Evolutionary conservation across 306 rosid species (phyloP), one percentile per base, ranked within the genome.

Genomic region (Quercus suber): DNA sequence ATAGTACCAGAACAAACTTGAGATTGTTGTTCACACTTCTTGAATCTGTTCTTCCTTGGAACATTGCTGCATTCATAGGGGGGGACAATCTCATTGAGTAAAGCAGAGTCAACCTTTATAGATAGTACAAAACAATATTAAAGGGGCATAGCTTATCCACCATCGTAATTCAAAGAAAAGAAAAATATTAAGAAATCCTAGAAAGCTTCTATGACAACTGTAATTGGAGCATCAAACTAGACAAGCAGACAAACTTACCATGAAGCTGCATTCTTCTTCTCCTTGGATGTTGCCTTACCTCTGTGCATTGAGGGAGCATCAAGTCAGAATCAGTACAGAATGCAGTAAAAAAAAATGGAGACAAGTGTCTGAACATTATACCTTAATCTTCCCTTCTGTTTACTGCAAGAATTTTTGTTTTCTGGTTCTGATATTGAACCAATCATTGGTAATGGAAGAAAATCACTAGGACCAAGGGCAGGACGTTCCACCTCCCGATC

Each of bases 401-500:
- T 88, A 58, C 67, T 55, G 19, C 80, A 58, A 64, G 55, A 82
- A 31, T 67, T 70, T 49, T 49, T 45, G 55, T 76, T 76, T 75
- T 81, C 88, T 31, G 27, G 67, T 14, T 74, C 74, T 63, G 82
- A 53, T 55, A 78, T 76, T 30, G 84, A 25, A 73, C 61, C 76
- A 61, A 84, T 56, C 33, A 75, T 76, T 21, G 79, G 83, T 61
- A 80, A 57, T 17, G 93, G 98, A 80, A 73, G 85, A 78, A 92
- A 95, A 79, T 91, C 96, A 43, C 75, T 80, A 25, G 88, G 85
- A 71, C 89, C 69, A 85, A 92, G 88, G 79, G 91, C 79, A 25
- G 99, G 94, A 69, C 98, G 98, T 63, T 95, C 99, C 6, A 88
- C 79, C 82, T 93, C 97, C 77, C 97, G 80, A 80, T 95, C 99